These are phyloP conservation scores for Xerocomellus chrysenteron DNA, from an alignment of 768 basidiomycete species.

Conservation along the genomic window DNA sequence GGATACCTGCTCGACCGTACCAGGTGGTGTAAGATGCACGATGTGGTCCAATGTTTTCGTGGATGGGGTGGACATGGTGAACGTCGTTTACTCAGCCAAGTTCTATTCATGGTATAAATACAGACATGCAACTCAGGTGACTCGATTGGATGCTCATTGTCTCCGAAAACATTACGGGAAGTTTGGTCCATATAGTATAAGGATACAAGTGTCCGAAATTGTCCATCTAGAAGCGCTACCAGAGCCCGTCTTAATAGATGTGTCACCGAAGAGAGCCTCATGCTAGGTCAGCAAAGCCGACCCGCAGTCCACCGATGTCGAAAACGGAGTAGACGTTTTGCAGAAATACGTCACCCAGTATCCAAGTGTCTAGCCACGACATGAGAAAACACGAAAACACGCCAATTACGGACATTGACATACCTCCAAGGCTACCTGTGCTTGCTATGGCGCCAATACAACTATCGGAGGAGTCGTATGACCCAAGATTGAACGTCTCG, in stretches of 20 bases:
- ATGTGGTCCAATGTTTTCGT: conserved; percentile 64
- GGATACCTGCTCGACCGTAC: conserved; percentile 47
- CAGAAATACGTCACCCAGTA: conserved; percentile 42
- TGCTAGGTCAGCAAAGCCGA: conserved; percentile 41
- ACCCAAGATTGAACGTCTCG: conserved; percentile 39
- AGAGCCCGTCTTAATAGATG: neutral
- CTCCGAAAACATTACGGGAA: neutral
- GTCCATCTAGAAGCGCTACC: neutral
- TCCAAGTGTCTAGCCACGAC: conserved; percentile 27
- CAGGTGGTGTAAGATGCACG: conserved; percentile 68
- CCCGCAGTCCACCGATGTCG: conserved; percentile 37
- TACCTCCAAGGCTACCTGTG: conserved; percentile 21
- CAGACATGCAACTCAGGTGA: neutral
- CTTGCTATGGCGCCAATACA: conserved; percentile 23
- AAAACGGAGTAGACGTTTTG: conserved; percentile 48
- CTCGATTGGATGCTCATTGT: neutral
- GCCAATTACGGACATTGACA: neutral
- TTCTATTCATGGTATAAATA: neutral
- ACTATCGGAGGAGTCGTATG: conserved; percentile 6
- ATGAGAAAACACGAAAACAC: neutral
- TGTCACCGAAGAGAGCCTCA: conserved; percentile 3
- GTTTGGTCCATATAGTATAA: neutral
- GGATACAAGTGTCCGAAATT: neutral
- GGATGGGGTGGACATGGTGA: conserved; percentile 28
- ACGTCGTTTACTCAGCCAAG: neutral